phyloP scores from a whole-genome alignment of 1,139 yeast genomes.

The Yamadazyma epiphylla region DNA sequence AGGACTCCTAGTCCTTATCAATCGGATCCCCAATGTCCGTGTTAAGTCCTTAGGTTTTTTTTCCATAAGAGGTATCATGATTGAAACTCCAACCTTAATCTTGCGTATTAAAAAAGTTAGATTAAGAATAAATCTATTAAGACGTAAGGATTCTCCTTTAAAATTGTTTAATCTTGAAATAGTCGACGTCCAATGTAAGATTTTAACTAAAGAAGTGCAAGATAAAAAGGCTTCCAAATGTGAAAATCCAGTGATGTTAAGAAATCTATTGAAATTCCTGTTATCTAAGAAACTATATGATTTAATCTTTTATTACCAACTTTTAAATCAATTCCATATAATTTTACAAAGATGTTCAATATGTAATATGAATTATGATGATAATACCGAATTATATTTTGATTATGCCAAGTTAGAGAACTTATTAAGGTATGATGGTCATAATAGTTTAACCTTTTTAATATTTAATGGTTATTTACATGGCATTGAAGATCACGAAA shows the following conservation, averaged over 20 bases:
- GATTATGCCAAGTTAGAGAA: slow-evolving; percentile 33
- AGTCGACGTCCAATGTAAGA: slow-evolving; percentile 20
- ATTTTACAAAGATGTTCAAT: slow-evolving; percentile 25
- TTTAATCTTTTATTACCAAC: slow-evolving; percentile 13
- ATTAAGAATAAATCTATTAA: slow-evolving; percentile 24
- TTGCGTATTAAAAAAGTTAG: slow-evolving; percentile 20
- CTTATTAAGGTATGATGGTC: slow-evolving; percentile 15
- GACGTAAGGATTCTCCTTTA: slow-evolving; percentile 24
- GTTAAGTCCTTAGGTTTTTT: slow-evolving; percentile 39
- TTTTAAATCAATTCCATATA: slow-evolving; percentile 30
- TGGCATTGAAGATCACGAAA: slow-evolving; percentile 14
- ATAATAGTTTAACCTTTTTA: slow-evolving; percentile 19
- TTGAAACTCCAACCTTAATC: slow-evolving; percentile 14
- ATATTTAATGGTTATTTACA: slow-evolving; percentile 29
- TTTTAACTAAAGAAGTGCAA: slow-evolving; percentile 1
- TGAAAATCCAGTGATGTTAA: slow-evolving; percentile 6
- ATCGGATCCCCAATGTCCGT: slow-evolving; percentile 29
- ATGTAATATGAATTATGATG: slow-evolving; percentile 5
- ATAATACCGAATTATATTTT: slow-evolving; percentile 10
- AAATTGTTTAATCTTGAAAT: slow-evolving; percentile 31
- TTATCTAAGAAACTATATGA: slow-evolving; percentile 15
- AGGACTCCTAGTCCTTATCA: slow-evolving; percentile 18
- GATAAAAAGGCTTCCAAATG: not conserved
- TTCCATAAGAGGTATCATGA: slow-evolving; percentile 25
- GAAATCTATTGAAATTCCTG: slow-evolving; percentile 5